These are phyloP conservation scores for Cryptococcus sp. DNA, from an alignment of 1,284 basidiomycete genomes.

Conservation along the genomic window DNA sequence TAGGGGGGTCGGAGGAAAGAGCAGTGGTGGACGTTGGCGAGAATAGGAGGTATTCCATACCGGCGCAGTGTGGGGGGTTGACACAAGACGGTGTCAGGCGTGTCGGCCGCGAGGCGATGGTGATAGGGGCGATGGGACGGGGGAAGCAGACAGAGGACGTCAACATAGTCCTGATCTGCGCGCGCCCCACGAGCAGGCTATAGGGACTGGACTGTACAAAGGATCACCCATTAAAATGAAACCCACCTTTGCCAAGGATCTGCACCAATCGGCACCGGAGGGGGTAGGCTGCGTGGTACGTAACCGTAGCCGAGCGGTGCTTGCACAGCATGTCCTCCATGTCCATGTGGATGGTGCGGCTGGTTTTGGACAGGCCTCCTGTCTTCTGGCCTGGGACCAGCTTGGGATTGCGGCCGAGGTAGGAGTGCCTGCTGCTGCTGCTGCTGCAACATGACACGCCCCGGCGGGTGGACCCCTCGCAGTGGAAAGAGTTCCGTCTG, in stretches of 20 bases:
- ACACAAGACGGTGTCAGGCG: not conserved
- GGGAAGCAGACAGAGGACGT: not conserved
- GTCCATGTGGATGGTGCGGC: not conserved
- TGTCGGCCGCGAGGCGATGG: not conserved
- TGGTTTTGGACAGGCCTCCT: not conserved
- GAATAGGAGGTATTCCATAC: conserved; percentile 25
- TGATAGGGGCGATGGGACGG: not conserved
- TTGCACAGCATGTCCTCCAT: not conserved
- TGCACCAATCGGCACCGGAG: not conserved
- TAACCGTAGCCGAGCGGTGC: not conserved
- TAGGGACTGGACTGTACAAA: not conserved
- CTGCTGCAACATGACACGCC: not conserved
- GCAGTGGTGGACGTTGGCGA: conserved; percentile 16
- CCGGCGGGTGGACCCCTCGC: not conserved
- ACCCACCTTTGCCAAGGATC: conserved; percentile 3
- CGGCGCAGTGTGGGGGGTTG: not conserved
- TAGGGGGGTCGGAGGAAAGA: conserved; percentile 1
- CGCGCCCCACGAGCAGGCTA: not conserved
- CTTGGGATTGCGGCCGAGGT: no score
- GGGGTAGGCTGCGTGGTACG: not conserved
- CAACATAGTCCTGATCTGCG: not conserved
- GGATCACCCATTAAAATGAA: not conserved
- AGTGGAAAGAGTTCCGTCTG: no score
- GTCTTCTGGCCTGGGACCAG: not conserved
- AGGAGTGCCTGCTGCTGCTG: conserved; percentile 1